These are phyloP conservation scores for Backusella australiensis DNA, from an alignment of 192 early-diverging fungal genomes.

Conservation along the genomic window DNA sequence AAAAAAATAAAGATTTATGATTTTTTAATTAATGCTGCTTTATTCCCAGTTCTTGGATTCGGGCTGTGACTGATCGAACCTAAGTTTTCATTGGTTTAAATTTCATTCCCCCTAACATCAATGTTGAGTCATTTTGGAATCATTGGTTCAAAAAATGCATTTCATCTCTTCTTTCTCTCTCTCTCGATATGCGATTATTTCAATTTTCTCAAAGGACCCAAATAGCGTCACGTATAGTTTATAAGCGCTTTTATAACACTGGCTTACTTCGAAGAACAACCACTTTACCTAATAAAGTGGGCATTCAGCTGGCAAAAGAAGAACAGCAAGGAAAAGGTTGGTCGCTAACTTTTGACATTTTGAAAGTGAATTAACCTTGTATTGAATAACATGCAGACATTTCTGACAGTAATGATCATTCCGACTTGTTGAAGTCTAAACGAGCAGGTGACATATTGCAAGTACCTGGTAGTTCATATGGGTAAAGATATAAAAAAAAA, in stretches of 20 bases:
- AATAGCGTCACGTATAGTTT: background rate
- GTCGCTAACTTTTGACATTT: background rate
- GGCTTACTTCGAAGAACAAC: conserved; percentile 13
- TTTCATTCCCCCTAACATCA: background rate
- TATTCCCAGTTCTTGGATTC: too few species aligned
- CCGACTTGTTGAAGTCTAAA: conserved; percentile 24
- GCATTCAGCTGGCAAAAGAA: conserved; percentile 16
- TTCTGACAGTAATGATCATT: background rate
- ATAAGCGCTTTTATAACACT: conserved; percentile 19
- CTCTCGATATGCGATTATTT: background rate
- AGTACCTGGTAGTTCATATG: conserved; percentile 48
- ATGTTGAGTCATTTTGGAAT: background rate
- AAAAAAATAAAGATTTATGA: background rate
- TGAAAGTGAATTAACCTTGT: background rate
- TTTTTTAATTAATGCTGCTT: too few species aligned
- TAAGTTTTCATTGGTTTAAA: background rate
- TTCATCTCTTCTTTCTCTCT: background rate
- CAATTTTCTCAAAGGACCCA: background rate
- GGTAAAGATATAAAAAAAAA: conserved; percentile 29
- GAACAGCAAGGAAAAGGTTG: background rate
- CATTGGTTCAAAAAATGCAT: background rate
- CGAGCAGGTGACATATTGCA: conserved; percentile 44
- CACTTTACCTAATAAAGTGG: conserved; percentile 13
- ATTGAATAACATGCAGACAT: too few species aligned
- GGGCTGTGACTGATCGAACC: too few species aligned